Percentiles rank a stretch among this genome's conserved stretches.
Conservation (phyloP, 1,139 yeast genomes). For the Suhomyces yuchorum region DNA sequence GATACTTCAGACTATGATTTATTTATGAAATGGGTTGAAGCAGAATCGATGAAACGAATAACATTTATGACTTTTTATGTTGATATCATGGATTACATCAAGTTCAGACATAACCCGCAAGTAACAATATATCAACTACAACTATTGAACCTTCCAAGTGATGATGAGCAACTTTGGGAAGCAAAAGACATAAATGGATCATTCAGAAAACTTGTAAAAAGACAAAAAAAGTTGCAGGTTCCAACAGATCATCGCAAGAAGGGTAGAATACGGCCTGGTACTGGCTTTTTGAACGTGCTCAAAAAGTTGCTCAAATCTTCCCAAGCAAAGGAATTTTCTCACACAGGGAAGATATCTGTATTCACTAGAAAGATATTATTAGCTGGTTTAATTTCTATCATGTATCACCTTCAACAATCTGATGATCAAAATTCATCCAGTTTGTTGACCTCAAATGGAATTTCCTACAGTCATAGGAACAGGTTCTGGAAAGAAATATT, state of each 20-base stretch:
- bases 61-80: slow-evolving; percentile 79
- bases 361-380: slow-evolving; percentile 68
- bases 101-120: slow-evolving; percentile 74
- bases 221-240: slow-evolving; percentile 37
- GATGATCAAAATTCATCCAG: slow-evolving; percentile 58
- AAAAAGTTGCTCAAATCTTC: slow-evolving; percentile 35
- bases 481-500: slow-evolving; percentile 25
- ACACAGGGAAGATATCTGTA: slow-evolving; percentile 20
- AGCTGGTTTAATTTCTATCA: slow-evolving; percentile 69
- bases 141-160: slow-evolving; percentile 69
- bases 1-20: slow-evolving; percentile 32
- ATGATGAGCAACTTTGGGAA: slow-evolving; percentile 74
- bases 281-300: slow-evolving; percentile 38
- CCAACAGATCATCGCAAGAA: slow-evolving; percentile 13
- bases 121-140: slow-evolving; percentile 75
- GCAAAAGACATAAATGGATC: slow-evolving; percentile 42
- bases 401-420: slow-evolving; percentile 74
- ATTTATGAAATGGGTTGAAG: slow-evolving; percentile 66
- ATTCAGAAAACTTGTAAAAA: slow-evolving; percentile 41
- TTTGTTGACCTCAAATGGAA: slow-evolving; percentile 36
- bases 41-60: slow-evolving; percentile 75
- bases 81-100: slow-evolving; percentile 78
- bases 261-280: slow-evolving; percentile 26
- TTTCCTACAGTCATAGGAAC: slow-evolving; percentile 16
- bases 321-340: slow-evolving; percentile 13